Conservation (phyloP, 768 basidiomycete species). For the Russula compacta region DNA sequence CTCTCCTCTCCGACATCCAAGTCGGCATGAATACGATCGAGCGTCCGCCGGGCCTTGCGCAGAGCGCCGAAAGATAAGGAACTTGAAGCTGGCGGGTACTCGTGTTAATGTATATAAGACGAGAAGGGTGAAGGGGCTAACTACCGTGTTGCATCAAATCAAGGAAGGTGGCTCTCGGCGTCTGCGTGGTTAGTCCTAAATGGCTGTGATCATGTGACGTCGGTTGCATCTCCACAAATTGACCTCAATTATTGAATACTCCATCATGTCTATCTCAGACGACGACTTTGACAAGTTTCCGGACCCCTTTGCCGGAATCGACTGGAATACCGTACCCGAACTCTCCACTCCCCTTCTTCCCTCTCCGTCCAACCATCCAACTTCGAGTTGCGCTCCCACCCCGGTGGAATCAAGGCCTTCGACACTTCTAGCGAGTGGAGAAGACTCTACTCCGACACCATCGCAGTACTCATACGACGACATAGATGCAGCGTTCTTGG, state of each 20-base stretch:
- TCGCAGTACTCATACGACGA: conserved; percentile 25
- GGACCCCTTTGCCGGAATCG: conserved; percentile 44
- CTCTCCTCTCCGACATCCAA: conserved; percentile 3
- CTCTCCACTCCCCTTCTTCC: conserved; percentile 15
- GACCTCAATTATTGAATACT: no score
- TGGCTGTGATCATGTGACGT: not conserved
- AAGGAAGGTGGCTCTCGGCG: not conserved
- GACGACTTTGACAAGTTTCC: conserved; percentile 48
- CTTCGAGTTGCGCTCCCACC: not conserved
- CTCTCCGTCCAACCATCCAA: not conserved
- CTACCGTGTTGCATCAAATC: conserved; percentile 9
- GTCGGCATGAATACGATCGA: conserved; percentile 10
- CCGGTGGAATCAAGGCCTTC: not conserved
- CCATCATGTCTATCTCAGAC: conserved; percentile 20
- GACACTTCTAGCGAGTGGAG: not conserved
- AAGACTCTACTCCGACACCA: not conserved
- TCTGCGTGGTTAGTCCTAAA: no score
- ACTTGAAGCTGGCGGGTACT: not conserved
- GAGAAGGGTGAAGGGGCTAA: not conserved
- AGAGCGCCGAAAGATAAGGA: conserved; percentile 17
- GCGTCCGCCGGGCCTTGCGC: conserved; percentile 15
- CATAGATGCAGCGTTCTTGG: conserved; percentile 20
- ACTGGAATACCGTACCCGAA: conserved; percentile 34
- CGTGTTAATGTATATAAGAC: not conserved
- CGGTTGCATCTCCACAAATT: no score